Evolutionary conservation across 108 stramenopile genomes (phyloP).

Genomic region (Pseudonitzschia pungens): DNA sequence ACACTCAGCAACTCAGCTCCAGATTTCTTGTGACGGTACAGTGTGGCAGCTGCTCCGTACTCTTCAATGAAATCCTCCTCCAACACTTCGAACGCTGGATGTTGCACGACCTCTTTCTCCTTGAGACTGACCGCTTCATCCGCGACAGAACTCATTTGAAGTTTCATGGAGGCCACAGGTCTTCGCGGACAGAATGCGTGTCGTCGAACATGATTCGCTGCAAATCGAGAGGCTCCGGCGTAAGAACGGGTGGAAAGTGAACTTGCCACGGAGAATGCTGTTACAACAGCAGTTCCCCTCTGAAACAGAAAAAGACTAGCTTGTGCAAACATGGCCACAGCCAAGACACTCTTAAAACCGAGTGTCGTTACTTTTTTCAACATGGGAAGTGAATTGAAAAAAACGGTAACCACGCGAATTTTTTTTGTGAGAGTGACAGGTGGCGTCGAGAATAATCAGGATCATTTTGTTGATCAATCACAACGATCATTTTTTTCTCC

Average conservation of each 20-base stretch:
- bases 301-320: conserved; percentile 10
- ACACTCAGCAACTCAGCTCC: conserved; percentile 93
- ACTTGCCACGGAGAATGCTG: conserved; percentile 37
- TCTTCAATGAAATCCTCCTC: conserved; percentile 72
- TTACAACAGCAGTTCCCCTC: conserved; percentile 26
- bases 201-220: neutral
- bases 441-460: conserved; percentile 4
- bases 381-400: neutral
- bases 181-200: conserved; percentile 3
- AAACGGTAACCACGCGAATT: neutral
- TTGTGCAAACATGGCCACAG: conserved; percentile 39
- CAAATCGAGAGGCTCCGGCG: neutral
- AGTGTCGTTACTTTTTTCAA: conserved; percentile 2
- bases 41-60: conserved; percentile 80
- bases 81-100: conserved; percentile 80
- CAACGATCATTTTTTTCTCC: neutral
- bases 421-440: neutral
- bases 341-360: conserved; percentile 17
- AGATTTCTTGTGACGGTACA: conserved; percentile 91
- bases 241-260: conserved; percentile 1
- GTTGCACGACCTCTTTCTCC: conserved; percentile 46
- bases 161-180: conserved; percentile 16
- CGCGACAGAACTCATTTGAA: conserved; percentile 18
- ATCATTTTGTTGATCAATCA: neutral
- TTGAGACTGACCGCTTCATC: conserved; percentile 27